Evolutionary conservation across 306 rosid genomes (phyloP).

Genomic region (Castanea sativa): DNA sequence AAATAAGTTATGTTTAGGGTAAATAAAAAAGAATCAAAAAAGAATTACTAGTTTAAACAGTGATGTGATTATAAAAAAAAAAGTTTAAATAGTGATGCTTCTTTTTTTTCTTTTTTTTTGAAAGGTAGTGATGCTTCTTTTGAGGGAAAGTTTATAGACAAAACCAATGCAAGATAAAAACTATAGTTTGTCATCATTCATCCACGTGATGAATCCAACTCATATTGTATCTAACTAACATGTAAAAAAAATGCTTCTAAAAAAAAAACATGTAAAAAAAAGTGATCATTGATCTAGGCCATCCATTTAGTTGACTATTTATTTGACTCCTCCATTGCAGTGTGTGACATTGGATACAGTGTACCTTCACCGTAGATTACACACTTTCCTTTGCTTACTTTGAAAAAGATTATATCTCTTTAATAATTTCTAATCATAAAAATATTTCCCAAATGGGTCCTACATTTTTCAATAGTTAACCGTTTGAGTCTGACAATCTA

Average conservation of each 20-base stretch:
- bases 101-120: too few relatives aligned
- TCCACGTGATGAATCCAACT: not conserved
- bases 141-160: not conserved
- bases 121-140: conserved; percentile 13
- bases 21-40: not conserved
- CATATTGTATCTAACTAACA: not conserved
- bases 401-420: not conserved
- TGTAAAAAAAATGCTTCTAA: too few relatives aligned
- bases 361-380: not conserved
- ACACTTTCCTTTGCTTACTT: not conserved
- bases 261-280: not conserved
- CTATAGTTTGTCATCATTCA: not conserved
- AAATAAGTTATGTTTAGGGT: not conserved
- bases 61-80: not conserved
- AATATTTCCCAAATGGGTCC: conserved; percentile 22
- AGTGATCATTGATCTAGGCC: not conserved
- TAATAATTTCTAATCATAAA: conserved; percentile 19
- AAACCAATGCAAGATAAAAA: not conserved
- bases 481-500: conserved; percentile 39
- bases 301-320: not conserved
- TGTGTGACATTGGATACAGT: not conserved
- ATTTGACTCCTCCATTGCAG: too few relatives aligned
- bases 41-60: not conserved
- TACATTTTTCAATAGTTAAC: conserved; percentile 22
- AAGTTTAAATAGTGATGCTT: conserved; percentile 4